Base-by-base conservation (phyloP, 75 land plant genomes). In the Picea sitchensis region DNA sequence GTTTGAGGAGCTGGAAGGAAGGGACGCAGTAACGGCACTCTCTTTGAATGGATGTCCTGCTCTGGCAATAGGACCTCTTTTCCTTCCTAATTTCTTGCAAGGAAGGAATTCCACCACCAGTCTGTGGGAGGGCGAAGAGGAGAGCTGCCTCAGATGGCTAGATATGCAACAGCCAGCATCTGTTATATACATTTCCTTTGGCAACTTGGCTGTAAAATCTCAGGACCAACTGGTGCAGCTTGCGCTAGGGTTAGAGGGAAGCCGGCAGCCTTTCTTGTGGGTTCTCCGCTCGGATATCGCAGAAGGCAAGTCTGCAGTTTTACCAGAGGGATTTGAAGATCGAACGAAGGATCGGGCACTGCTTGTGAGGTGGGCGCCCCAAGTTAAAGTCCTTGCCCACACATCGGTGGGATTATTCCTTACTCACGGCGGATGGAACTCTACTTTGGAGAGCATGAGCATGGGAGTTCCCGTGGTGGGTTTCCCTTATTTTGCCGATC, bases 131-230 rank as follows among this genome's bases (percentile, higher is more conserved):
- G 71, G 34, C 20, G 71, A 67, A 5, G 71, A 67, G 7, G 5
- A 36, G 14, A 67, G 38, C 4, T 67, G 71, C 71, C 15, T 93
- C 65, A 80, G 56, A 5, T 93, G 93, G 91, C 88, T 93, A 9
- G 77, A 89, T 79, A 17, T 80, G 13, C 86, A 88, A 82, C 14
- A 64, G 31, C 77, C 84, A 6, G 23, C 47, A 20, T 91, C 93
- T 0, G 93, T 93, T 21, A 18, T 91, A 0, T 93, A 84, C 58
- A 80, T 91, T 38, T 87, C 90, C n/a, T 93, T 92, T 38, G 95
- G 95, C 5, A 88, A 86, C 71, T 2, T 86, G 15, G 57, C 84
- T 3, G 69, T 64, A 18, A 75, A 78, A 54, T 20, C 76, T 30
- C 73, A 63, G 20, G 32, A 80, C 18, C 91, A 93, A 34, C 20